Base-by-base conservation (phyloP, 2,329 filamentous ascomycete species). In the Ophiocordyceps camponoti-floridani region DNA sequence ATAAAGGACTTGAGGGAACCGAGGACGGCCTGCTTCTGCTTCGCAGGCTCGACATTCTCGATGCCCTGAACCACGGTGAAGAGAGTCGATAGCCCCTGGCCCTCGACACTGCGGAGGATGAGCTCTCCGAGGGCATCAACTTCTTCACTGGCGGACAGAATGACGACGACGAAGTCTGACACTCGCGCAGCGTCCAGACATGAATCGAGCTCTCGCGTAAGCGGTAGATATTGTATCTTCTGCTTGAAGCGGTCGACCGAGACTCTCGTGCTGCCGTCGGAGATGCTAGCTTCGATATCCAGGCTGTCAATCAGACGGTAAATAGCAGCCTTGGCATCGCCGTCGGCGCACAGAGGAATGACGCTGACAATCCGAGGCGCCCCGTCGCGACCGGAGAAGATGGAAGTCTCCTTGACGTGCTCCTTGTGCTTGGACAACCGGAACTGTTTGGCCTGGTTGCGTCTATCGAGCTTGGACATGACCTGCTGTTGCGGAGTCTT, bases 381-480 rank as follows among this genome's bases (percentile, higher is more conserved):
- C 28, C 82, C 87, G 65, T 94, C 82, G 46, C 78, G 78, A 4
- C 89, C 91, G n/a, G 75, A 65, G 56, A 98, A 98, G 19, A 98
- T 69, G 35, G 78, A 84, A 0, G 75, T 79, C 44, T 86, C 82
- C 52, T 83, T 82, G 42, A 82, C 72, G 57, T 91, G 83, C 54
- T 91, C 86, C 57, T 79, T 79, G 57, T 87, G 79, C 64, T 96
- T 95, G 53, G 79, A 71, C 49, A 83, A 68, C 55, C 89, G 84
- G 61, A 82, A 79, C 69, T 98, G 91, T 63, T 89, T 89, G 53
- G 86, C 84, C 68, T 94, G 86, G 63, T 98, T 96, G 54, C 86
- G 80, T 48, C 91, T 82, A 63, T 94, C 87, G 61, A 98, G 75
- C 65, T 96, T 98, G 47, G 87, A 94, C 84, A 95, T 89, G 65